These are phyloP conservation scores for Ogataea angusta DNA, from an alignment of 805 yeast genomes.

Conservation along the genomic window DNA sequence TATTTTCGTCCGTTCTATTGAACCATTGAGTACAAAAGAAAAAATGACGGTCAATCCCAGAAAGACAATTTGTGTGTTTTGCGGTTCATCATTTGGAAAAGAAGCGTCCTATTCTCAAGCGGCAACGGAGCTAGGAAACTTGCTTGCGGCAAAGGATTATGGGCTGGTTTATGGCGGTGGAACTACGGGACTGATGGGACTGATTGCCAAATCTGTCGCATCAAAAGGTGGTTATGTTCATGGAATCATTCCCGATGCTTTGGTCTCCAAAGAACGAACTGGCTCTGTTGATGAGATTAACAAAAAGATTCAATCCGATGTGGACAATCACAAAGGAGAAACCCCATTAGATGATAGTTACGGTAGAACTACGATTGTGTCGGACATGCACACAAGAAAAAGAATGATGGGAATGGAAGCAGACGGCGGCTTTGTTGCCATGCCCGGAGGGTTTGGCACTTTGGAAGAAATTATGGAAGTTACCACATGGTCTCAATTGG, in stretches of 20 bases:
- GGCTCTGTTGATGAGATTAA: constrained; percentile 42
- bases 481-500: constrained; percentile 87
- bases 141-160: constrained; percentile 57
- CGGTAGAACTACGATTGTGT: constrained; percentile 77
- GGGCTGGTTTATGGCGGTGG: constrained; percentile 89
- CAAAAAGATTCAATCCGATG: constrained; percentile 45
- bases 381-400: constrained; percentile 89
- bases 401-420: constrained; percentile 82
- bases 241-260: constrained; percentile 77
- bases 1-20: not conserved
- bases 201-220: constrained; percentile 60
- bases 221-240: constrained; percentile 63
- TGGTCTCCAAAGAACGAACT: constrained; percentile 66
- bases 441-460: constrained; percentile 93
- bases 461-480: constrained; percentile 87
- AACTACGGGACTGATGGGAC: constrained; percentile 79
- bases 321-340: constrained; percentile 61
- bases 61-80: constrained; percentile 68
- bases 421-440: constrained; percentile 74
- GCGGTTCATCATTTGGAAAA: constrained; percentile 75
- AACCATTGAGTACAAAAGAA: not conserved
- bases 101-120: constrained; percentile 44
- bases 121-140: constrained; percentile 55
- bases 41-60: constrained; percentile 20
- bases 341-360: constrained; percentile 57